Conservation (phyloP, 78 protist species). For the Planoprotostelium fungivorum region DNA sequence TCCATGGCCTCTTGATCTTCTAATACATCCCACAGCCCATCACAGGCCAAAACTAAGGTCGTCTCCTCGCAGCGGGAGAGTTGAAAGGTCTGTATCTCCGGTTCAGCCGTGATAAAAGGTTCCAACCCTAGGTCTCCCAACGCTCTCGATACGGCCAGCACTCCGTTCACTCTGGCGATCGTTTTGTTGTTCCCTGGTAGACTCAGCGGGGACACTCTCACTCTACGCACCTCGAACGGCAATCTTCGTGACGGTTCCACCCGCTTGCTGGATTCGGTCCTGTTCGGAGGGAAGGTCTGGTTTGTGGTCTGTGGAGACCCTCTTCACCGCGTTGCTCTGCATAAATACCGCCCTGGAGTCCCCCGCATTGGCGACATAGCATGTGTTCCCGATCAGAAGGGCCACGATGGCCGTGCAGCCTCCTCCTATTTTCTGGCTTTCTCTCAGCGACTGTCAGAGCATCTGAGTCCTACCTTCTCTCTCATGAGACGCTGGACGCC, state of each 20-base stretch:
- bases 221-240: background rate
- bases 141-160: constrained; percentile 65
- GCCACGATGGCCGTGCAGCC: constrained; percentile 76
- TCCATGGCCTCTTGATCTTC: constrained; percentile 69
- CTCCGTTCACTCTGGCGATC: constrained; percentile 64
- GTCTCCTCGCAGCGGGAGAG: background rate
- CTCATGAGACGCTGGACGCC: constrained; percentile 2
- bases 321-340: constrained; percentile 40
- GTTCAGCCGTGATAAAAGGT: constrained; percentile 59
- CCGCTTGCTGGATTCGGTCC: constrained; percentile 42
- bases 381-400: constrained; percentile 31
- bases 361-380: constrained; percentile 73
- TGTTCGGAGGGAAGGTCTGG: constrained; percentile 61
- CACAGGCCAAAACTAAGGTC: constrained; percentile 39
- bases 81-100: constrained; percentile 53
- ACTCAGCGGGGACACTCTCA: too few species aligned
- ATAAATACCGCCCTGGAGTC: constrained; percentile 72
- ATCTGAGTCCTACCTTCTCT: constrained; percentile 7
- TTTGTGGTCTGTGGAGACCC: constrained; percentile 70
- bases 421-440: constrained; percentile 12
- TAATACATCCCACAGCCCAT: constrained; percentile 80
- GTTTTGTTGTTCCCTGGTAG: too few species aligned
- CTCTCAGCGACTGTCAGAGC: background rate
- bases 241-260: constrained; percentile 49
- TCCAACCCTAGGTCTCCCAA: constrained; percentile 60